Evolutionary conservation across 2,329 filamentous ascomycete species (phyloP), one percentile per base, ranked within the genome.

Genomic region (Ophiocordyceps robertsii): DNA sequence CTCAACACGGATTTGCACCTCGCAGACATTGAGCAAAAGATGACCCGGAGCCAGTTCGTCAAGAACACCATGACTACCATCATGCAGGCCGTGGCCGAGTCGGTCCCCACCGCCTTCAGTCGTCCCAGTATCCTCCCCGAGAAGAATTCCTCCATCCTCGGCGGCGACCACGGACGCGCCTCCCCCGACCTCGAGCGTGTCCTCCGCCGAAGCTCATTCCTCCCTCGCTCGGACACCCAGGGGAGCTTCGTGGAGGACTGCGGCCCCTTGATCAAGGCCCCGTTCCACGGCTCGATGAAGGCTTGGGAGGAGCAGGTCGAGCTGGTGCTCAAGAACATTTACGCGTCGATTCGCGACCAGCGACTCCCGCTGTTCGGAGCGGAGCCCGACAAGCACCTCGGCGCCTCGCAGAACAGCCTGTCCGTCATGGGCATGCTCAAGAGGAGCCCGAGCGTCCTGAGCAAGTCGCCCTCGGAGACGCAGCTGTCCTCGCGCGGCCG

Each of bases 31-130:
- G 88, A 94, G 47, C 80, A 84, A 53, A 94, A 94, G 67, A 98
- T 98, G 92, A 96, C 90, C 1, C 79, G 84, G 43, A 82, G 74
- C 48, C 90, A 96, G 56, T 98, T 96, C 56, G 77, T 98, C 57
- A 94, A 93, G 63, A 98, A 98, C 57, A 95, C 92, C 5, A 81
- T 96, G 70, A 83, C 84, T 1, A 95, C 90, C 0, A 84, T 98
- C 47, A 78, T 77, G 45, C 80, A 87, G 39, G 80, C 85, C 12
- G 73, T 88, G 10, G 68, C 73, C 33, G 86, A 94, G 51, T 77
- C 80, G n/a, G 76, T 71, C 1, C 77, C 84, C 1, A 74, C 80
- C 46, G 73, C 72, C 1, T 82, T 83, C 48, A 73, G 81, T 30
- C 69, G 74, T 4, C 65, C 74, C 5, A 73, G 70, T 46, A 69